phyloP scores from a whole-genome alignment of 306 rosid species.

The Neltuma alba region DNA sequence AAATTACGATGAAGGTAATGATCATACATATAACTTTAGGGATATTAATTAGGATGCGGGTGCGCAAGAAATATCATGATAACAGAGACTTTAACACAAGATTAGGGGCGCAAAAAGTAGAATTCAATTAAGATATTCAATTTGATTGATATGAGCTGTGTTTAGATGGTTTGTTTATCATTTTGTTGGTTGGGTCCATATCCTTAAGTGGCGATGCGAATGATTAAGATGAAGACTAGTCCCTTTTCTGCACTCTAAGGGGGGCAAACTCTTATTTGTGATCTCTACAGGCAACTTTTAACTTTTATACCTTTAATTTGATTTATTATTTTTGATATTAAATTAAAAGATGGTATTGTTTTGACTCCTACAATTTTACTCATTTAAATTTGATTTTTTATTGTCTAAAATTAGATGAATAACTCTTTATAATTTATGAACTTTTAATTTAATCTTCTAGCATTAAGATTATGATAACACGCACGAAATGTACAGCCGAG shows the following conservation, averaged over 20 bases:
- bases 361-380: too few species aligned
- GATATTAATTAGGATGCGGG: background rate
- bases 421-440: background rate
- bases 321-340: background rate
- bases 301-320: background rate
- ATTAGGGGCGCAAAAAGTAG: too few species aligned
- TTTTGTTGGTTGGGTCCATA: slow-evolving; percentile 6
- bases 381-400: background rate
- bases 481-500: too few species aligned
- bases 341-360: too few species aligned
- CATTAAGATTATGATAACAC: too few species aligned
- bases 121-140: too few species aligned
- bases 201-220: background rate
- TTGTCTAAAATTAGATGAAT: too few species aligned
- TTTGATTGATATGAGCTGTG: too few species aligned
- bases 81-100: background rate
- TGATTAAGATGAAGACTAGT: background rate
- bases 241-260: background rate
- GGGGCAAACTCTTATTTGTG: background rate
- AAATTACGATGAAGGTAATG: too few species aligned
- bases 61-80: background rate
- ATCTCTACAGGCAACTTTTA: background rate
- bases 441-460: background rate
- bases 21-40: background rate
- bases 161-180: background rate